phyloP scores from a whole-genome alignment of 352 stramenopile species.

The Phytophthora vignae region DNA sequence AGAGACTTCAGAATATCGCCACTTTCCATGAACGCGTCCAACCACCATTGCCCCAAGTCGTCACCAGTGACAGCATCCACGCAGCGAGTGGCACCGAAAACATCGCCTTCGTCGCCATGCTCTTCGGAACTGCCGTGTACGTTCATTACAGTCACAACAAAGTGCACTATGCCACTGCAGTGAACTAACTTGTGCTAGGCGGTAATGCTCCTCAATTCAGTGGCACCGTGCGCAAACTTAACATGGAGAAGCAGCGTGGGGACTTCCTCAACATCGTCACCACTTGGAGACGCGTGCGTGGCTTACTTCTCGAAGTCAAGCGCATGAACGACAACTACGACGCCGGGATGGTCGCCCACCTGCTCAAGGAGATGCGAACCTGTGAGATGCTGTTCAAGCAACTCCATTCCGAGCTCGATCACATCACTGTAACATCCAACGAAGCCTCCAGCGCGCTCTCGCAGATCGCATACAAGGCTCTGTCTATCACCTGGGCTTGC shows the following conservation, averaged over 20 bases:
- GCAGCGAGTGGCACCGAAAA: slow-evolving; percentile 70
- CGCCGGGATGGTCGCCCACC: slow-evolving; percentile 66
- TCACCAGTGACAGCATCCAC: slow-evolving; percentile 81
- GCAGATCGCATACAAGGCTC: slow-evolving; percentile 73
- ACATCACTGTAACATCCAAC: slow-evolving; percentile 77
- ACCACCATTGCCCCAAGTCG: slow-evolving; percentile 64
- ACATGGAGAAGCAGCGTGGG: slow-evolving; percentile 69
- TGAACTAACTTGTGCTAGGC: slow-evolving; percentile 2
- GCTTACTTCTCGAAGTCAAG: slow-evolving; percentile 64
- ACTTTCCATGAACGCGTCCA: slow-evolving; percentile 75
- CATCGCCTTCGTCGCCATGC: slow-evolving; percentile 80
- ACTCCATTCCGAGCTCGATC: slow-evolving; percentile 68
- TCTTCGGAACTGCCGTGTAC: slow-evolving; percentile 77
- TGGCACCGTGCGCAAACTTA: slow-evolving; percentile 56
- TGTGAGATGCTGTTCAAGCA: slow-evolving; percentile 83
- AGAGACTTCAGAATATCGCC: slow-evolving; percentile 74
- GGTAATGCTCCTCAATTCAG: slow-evolving; percentile 26
- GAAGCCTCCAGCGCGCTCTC: slow-evolving; percentile 70
- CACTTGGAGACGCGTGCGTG: slow-evolving; percentile 81
- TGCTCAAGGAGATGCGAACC: slow-evolving; percentile 86
- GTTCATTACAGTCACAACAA: slow-evolving; percentile 10
- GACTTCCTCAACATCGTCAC: slow-evolving; percentile 74
- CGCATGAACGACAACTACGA: slow-evolving; percentile 84
- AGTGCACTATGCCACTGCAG: not conserved
- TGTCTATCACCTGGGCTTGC: slow-evolving; percentile 73